Conservation (phyloP, 2,329 filamentous ascomycete species). For the Huntiella decipiens region DNA sequence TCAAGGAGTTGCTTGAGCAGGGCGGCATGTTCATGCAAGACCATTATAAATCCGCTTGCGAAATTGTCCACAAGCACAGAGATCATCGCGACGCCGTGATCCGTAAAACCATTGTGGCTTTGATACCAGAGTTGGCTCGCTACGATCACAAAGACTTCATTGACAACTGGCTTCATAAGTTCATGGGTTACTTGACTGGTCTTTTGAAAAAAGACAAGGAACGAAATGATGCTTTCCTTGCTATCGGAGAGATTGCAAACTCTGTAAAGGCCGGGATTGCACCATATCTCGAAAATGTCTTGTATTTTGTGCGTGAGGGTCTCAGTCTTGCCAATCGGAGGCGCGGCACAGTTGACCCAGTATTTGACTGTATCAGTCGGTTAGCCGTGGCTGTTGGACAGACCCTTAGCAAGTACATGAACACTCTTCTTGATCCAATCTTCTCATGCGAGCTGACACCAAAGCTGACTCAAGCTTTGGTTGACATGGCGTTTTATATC, state of each 20-base stretch:
- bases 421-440: constrained; percentile 82
- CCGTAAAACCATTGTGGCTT: constrained; percentile 69
- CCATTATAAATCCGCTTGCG: constrained; percentile 77
- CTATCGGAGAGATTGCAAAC: constrained; percentile 90
- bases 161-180: constrained; percentile 72
- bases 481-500: constrained; percentile 98
- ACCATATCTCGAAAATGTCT: constrained; percentile 82
- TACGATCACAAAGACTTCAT: constrained; percentile 87
- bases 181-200: constrained; percentile 88
- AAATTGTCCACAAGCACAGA: constrained; percentile 80
- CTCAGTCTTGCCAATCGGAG: constrained; percentile 60
- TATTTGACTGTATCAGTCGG: constrained; percentile 96
- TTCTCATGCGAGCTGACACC: constrained; percentile 91
- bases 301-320: constrained; percentile 84
- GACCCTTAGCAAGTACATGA: constrained; percentile 95
- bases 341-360: constrained; percentile 49
- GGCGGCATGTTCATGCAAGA: constrained; percentile 99
- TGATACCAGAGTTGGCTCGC: constrained; percentile 81
- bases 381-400: constrained; percentile 89
- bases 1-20: constrained; percentile 83
- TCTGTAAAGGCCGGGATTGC: constrained; percentile 90
- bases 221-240: constrained; percentile 80
- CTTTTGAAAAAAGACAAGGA: constrained; percentile 93
- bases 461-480: constrained; percentile 81
- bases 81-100: constrained; percentile 82